Evolutionary conservation across 2,329 filamentous ascomycete genomes (phyloP), one percentile per base, ranked within the genome.

Genomic region (Botrytis medusae): DNA sequence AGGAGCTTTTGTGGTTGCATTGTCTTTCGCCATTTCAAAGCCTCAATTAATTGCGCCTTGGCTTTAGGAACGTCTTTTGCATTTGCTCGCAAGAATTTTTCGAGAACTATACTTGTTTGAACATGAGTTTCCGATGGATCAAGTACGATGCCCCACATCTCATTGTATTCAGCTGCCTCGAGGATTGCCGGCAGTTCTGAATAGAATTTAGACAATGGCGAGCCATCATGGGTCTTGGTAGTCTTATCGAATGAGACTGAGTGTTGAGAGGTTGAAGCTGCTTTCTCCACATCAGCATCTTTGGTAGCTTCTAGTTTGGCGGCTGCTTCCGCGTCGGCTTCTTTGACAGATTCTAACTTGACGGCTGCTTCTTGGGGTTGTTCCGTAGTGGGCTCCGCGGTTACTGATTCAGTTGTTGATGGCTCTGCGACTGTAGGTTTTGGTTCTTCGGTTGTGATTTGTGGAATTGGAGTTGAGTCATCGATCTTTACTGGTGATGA

Each of bases 11-110:
- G 81, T 0, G 94, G 94, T 77, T 95, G 87, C 80, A 90, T 90
- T 80, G 91, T 86, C 83, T 92, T 92, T 74, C 95, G 90, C 94
- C 95, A 98, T 77, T 92, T 87, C 60, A 98, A 86, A 1, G 94
- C 95, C 79, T 91, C 90, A 74, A 85, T 86, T 62, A 98, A 88
- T 84, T 98, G 95, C 72, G 91, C 88, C 80, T 91, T 90, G 25
- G 95, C 93, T 80, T 91, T 91, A 71, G 86, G 85, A 10, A 93
- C 81, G 79, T 97, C 90, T 75, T 91, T 91, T 75, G 91, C 90
- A 82, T 98, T 98, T 81, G 95, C 95, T 78, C 95, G 93, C 72
- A 98, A 88, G 84, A 95, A 98, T 85, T 98, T 98, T 81, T 97
- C 94, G 67, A 98, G 86, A 69, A 98, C 89, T 78, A 97, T 91